Base-by-base conservation (phyloP, 169 alveolate species). In the Cryptosporidium baileyi region DNA sequence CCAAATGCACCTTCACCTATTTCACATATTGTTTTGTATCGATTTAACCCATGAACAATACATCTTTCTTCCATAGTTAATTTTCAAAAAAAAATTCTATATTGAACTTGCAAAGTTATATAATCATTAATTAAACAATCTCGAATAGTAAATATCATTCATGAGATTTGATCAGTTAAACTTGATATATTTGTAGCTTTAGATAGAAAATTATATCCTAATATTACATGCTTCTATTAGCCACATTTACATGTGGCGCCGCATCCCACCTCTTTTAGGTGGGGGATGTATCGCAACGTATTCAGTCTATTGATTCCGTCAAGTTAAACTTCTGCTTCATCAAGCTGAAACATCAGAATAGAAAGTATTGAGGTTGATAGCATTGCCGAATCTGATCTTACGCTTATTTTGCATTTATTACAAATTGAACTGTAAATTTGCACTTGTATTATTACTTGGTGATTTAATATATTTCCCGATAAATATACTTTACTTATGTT, bases 1-100 rank as follows among this genome's bases (percentile, higher is more conserved):
- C 98, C 99, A 89, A 96, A 97, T 51, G 98, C 99, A 7, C 99
- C 99, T 80, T 91, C 94, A 9, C 94, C 94, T 51, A 91, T 91
- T 30, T 88, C 92, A 19, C 91, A 90, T 38, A 91, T 67, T 5
- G 85, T 90, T 49, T 91, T 90, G 80, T 91, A 91, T 81, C 91
- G 90, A 59, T 91, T 82, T 92, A 91, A 40, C 17, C 85, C 85
- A 36, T 74, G 85, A 3, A 52, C 22, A 38, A 34, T 43, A 74
- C 74, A 54, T 74, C 47, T 74, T 74, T 54, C 85, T 34, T 24
- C 45, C 67, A 57, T 54, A 54, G 24, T 51, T 74, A 54, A 7
- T 17, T 47, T 36, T 3, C 8, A 22, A 49, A 67, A 9, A 59
- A 26, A 57, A 26, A n/a, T n/a, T n/a, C n/a, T n/a, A n/a, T n/a